These are phyloP conservation scores for Kwoniella sp. DNA, from an alignment of 768 basidiomycete species.

Conservation along the genomic window DNA sequence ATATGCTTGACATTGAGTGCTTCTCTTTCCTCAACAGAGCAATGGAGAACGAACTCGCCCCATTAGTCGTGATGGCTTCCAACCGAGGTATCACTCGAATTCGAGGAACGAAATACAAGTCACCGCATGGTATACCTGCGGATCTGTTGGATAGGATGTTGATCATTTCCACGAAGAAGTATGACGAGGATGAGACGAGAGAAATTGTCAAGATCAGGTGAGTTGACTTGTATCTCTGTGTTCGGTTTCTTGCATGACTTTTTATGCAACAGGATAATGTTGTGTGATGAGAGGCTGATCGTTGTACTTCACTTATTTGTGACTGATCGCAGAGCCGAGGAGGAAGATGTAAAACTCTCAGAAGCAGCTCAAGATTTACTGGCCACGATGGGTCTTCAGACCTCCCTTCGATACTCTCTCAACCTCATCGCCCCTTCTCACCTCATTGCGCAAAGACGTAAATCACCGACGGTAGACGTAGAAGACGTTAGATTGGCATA, in stretches of 20 bases:
- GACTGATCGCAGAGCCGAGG: constrained; percentile 74
- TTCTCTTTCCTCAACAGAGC: constrained; percentile 98
- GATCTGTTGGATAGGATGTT: constrained; percentile 93
- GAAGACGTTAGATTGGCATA: constrained; percentile 84
- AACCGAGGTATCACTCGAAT: constrained; percentile 94
- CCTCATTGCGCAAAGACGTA: constrained; percentile 80
- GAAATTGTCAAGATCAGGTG: constrained; percentile 93
- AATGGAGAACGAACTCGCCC: constrained; percentile 87
- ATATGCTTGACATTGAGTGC: constrained; percentile 99
- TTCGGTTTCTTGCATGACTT: background rate
- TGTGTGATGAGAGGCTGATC: too few relatives aligned
- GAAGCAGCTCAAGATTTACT: constrained; percentile 74
- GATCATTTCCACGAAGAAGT: constrained; percentile 91
- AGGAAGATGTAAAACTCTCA: constrained; percentile 87
- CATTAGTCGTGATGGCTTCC: constrained; percentile 96
- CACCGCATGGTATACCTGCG: constrained; percentile 91
- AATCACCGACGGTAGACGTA: constrained; percentile 73
- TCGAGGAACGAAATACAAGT: constrained; percentile 89
- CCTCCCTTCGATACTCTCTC: constrained; percentile 88
- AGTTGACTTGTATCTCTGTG: constrained; percentile 30
- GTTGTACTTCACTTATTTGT: too few relatives aligned
- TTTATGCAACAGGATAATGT: too few relatives aligned
- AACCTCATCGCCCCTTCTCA: constrained; percentile 93
- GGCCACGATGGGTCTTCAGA: constrained; percentile 82
- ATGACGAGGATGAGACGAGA: constrained; percentile 76